Percentiles rank a stretch among this genome's conserved stretches.
Conservation (phyloP, 208 protist species). For the Wallacemonas sp. region DNA sequence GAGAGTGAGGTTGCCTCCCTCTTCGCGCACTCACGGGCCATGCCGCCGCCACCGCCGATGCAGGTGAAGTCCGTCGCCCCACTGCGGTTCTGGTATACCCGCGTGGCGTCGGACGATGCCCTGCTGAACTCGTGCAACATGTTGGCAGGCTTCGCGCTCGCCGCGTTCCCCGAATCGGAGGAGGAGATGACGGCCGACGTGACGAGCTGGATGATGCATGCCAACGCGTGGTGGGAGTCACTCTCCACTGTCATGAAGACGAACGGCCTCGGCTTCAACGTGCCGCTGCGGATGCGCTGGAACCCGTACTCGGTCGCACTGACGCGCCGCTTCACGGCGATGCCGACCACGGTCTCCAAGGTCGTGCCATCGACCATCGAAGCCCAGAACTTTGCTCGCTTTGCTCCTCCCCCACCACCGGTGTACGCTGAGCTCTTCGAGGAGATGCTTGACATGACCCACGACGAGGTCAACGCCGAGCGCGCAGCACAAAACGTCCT, state of each 20-base stretch:
- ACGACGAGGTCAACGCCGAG: background rate
- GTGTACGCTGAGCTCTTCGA: slow-evolving; percentile 5
- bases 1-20: slow-evolving; percentile 17
- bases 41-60: slow-evolving; percentile 19
- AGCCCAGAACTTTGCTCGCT: background rate
- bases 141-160: background rate
- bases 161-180: background rate
- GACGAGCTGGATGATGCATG: background rate
- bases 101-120: background rate
- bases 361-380: background rate
- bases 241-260: background rate
- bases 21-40: slow-evolving; percentile 16
- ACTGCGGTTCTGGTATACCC: slow-evolving; percentile 19
- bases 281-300: slow-evolving; percentile 8
- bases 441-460: background rate
- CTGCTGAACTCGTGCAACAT: slow-evolving; percentile 11
- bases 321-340: background rate
- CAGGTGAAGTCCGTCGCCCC: background rate
- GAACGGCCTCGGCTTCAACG: slow-evolving; percentile 12
- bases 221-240: background rate
- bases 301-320: slow-evolving; percentile 25
- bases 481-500: slow-evolving; percentile 5
- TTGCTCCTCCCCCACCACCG: slow-evolving; percentile 18
- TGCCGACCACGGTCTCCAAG: background rate
- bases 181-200: background rate